phyloP scores from a whole-genome alignment of 345 rosid genomes.

The Trapa bicornis region DNA sequence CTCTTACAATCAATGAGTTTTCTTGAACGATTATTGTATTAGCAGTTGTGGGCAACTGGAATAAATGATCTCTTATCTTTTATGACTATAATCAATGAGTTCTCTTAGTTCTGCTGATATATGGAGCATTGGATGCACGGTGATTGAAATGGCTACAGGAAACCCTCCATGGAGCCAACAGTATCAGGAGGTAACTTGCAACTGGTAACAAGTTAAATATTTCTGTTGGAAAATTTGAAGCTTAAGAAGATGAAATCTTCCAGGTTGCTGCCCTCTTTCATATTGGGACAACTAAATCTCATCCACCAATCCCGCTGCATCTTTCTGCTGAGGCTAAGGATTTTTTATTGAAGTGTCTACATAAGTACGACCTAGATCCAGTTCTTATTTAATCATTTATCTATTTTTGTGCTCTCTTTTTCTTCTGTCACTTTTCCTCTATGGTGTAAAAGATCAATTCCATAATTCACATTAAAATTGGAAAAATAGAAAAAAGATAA shows the following conservation, averaged over 20 bases:
- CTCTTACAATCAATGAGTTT: neutral
- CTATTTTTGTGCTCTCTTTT: neutral
- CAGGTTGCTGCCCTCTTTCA: slow-evolving; percentile 96
- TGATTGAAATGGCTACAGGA: slow-evolving; percentile 97
- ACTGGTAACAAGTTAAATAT: slow-evolving; percentile 1
- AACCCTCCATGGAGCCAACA: slow-evolving; percentile 98
- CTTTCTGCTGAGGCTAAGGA: slow-evolving; percentile 78
- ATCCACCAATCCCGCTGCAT: slow-evolving; percentile 90
- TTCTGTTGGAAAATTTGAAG: slow-evolving; percentile 9
- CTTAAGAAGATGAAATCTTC: slow-evolving; percentile 9
- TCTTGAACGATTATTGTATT: neutral
- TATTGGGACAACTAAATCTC: slow-evolving; percentile 85
- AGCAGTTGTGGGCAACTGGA: neutral
- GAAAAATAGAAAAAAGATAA: no score
- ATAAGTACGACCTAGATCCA: slow-evolving; percentile 38
- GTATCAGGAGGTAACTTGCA: slow-evolving; percentile 62
- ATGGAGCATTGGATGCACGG: slow-evolving; percentile 96
- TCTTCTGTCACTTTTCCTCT: neutral
- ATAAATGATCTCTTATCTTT: neutral
- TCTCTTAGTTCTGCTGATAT: slow-evolving; percentile 77
- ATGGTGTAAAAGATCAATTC: neutral
- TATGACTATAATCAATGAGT: slow-evolving; percentile 3
- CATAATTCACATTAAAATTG: neutral
- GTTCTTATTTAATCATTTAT: neutral
- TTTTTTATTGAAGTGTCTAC: slow-evolving; percentile 69